Evolutionary conservation across 2,329 filamentous ascomycete species (phyloP).

Genomic region (Xylariales sp.): DNA sequence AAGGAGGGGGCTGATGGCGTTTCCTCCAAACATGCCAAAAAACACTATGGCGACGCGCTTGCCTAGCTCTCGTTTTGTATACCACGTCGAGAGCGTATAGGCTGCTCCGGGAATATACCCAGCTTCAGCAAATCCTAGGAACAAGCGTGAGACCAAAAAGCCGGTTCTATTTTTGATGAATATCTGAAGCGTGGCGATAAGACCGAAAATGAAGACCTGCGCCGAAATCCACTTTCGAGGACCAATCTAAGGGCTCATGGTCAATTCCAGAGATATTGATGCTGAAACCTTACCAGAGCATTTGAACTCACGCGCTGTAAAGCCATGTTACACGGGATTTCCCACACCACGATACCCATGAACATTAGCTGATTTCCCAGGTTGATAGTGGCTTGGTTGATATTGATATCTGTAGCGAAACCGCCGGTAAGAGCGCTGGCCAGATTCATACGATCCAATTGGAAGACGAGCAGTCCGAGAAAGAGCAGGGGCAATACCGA

Average conservation of each 20-base stretch:
- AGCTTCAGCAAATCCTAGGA: conserved; percentile 42
- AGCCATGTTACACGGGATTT: conserved; percentile 44
- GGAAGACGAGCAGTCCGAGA: conserved; percentile 45
- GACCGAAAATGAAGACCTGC: conserved; percentile 44
- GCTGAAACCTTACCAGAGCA: no score
- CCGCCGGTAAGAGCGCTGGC: conserved; percentile 46
- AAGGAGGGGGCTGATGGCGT: conserved; percentile 41
- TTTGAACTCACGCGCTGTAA: no score
- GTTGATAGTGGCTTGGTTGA: conserved; percentile 44
- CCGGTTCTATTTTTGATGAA: conserved; percentile 33
- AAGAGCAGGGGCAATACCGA: conserved; percentile 44
- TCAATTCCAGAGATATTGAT: no score
- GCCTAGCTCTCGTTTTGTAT: conserved; percentile 36
- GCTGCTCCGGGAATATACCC: conserved; percentile 46
- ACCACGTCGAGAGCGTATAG: conserved; percentile 46
- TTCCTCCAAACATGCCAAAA: conserved; percentile 49
- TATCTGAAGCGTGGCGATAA: conserved; percentile 39
- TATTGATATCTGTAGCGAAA: conserved; percentile 35
- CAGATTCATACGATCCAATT: conserved; percentile 49
- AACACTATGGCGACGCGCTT: conserved; percentile 44
- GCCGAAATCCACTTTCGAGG: conserved; percentile 43
- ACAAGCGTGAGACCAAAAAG: conserved; percentile 35
- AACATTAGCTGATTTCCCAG: conserved; percentile 51
- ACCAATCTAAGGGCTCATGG: no score
- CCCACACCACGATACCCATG: conserved; percentile 42